These are phyloP conservation scores for Gyrodon lividus DNA, from an alignment of 768 basidiomycete species.

Conservation along the genomic window DNA sequence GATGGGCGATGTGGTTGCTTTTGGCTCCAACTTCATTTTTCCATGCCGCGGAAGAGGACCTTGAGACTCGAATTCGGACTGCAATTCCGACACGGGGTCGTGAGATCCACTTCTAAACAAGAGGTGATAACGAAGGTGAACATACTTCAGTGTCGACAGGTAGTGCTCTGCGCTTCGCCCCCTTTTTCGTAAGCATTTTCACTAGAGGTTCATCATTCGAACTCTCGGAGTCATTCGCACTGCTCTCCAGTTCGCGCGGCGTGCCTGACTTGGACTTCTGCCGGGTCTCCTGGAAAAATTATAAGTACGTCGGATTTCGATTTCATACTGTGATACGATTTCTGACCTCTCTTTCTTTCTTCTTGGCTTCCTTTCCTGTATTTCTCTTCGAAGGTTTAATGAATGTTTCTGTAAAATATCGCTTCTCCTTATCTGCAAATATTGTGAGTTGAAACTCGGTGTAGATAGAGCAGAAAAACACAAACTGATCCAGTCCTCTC, in stretches of 20 bases:
- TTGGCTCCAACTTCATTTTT: slow-evolving; percentile 2
- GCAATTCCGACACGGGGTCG: background rate
- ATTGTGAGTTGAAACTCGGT: background rate
- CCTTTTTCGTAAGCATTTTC: slow-evolving; percentile 1
- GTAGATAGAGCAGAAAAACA: background rate
- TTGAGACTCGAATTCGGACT: slow-evolving; percentile 22
- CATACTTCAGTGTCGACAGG: slow-evolving; percentile 14
- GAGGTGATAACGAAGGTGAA: background rate
- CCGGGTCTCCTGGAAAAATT: slow-evolving; percentile 15
- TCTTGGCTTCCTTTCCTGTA: slow-evolving; percentile 14
- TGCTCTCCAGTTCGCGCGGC: slow-evolving; percentile 8
- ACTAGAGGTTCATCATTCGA: slow-evolving; percentile 3
- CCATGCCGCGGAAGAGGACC: background rate
- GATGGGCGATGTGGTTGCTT: background rate
- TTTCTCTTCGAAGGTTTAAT: slow-evolving; percentile 17
- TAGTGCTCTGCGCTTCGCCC: slow-evolving; percentile 3
- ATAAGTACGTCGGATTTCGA: background rate
- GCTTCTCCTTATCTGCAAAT: slow-evolving; percentile 39
- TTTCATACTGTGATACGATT: background rate
- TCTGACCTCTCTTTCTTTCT: slow-evolving; percentile 20
- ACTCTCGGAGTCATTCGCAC: slow-evolving; percentile 7
- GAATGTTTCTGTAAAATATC: slow-evolving; percentile 33
- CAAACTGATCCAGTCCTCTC: slow-evolving; percentile 58
- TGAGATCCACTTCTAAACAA: background rate
- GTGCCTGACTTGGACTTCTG: slow-evolving; percentile 12